Evolutionary conservation across 2,329 filamentous ascomycete genomes (phyloP).

Genomic region (Pseudogymnoascus destructans): DNA sequence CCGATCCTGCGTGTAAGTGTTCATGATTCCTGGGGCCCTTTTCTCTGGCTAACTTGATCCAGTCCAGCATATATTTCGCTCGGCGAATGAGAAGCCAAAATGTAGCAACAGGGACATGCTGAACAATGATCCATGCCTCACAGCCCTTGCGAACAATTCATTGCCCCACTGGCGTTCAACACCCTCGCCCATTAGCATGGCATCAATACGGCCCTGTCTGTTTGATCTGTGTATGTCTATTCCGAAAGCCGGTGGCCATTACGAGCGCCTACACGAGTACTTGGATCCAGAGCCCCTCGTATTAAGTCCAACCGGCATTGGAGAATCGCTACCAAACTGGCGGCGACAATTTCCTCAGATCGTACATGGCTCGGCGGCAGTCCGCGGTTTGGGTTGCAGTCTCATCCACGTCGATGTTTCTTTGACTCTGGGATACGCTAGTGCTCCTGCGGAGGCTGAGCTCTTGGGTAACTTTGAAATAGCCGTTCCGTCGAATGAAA

Average conservation of each 20-base stretch:
- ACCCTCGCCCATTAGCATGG: conserved; percentile 30
- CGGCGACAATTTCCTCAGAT: conserved; percentile 44
- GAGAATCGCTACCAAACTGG: conserved; percentile 42
- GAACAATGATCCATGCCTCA: conserved; percentile 51
- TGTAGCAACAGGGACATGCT: conserved; percentile 45
- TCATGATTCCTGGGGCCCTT: background rate
- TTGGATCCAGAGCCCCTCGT: background rate
- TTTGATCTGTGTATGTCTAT: conserved; percentile 42
- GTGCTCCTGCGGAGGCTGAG: conserved; percentile 46
- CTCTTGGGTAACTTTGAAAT: conserved; percentile 48
- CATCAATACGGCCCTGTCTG: background rate
- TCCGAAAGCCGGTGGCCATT: conserved; percentile 45
- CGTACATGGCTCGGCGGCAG: conserved; percentile 34
- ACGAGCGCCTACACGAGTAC: conserved; percentile 27
- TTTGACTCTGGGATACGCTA: conserved; percentile 42
- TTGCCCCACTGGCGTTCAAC: conserved; percentile 44
- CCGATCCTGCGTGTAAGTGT: conserved; percentile 48
- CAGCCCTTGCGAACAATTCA: conserved; percentile 42
- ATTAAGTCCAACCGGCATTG: background rate
- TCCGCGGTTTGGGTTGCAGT: conserved; percentile 40
- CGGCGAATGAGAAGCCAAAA: conserved; percentile 37
- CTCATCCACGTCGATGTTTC: conserved; percentile 51
- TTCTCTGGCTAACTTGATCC: background rate
- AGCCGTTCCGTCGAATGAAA: conserved; percentile 35
- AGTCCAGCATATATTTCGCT: conserved; percentile 29